Base-by-base conservation (phyloP, 768 basidiomycete genomes). In the Leccinellum rugosiceps region DNA sequence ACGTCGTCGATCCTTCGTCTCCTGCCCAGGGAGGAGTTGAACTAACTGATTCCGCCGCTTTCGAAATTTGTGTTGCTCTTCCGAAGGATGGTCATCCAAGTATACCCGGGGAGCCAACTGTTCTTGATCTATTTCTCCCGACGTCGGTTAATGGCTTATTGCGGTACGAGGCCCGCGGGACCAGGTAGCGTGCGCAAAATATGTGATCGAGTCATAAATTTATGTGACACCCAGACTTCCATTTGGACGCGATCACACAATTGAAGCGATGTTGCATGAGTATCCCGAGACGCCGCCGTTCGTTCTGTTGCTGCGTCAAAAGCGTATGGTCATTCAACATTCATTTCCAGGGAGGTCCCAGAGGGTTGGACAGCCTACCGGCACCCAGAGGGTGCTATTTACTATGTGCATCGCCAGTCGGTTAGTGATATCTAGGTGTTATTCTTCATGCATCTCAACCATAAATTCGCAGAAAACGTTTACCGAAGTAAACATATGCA, bases 321-420 rank as follows among this genome's bases (percentile, higher is more conserved):
- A 15, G 32, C 6, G n/a, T 34, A 25, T 32, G 11, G 6, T 2
- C 23, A 49, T 26, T 43, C 9, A 52, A 54, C 7, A 11, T 35
- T 1, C 3, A 3, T 55, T 43, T 43, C 6, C 47, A 71, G 69
- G 31, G 48, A 34, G 0, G 43, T 61, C 3, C 74, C 71, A 0
- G 8, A 19, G 2, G 79, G 75, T 0, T 88, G 86, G 86, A 65
- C 43, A 6, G 66, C 77, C 1, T 71, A 72, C 30, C 68, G 73
- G 2, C 86, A 87, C 63, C 84, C 86, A 1, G 86, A 87, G 68
- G 86, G 86, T 9, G 78, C 76, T n/a, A 74, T 79, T n/a, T 88
- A 86, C 62, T 88, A n/a, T 56, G 77, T 76, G 59, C 74, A 84
- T 55, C n/a, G 55, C 49, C 59, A 71, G 3, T 77, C 77, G 71